phyloP scores from a whole-genome alignment of 192 early-diverging fungal genomes.

The Geranomyces michiganensis region DNA sequence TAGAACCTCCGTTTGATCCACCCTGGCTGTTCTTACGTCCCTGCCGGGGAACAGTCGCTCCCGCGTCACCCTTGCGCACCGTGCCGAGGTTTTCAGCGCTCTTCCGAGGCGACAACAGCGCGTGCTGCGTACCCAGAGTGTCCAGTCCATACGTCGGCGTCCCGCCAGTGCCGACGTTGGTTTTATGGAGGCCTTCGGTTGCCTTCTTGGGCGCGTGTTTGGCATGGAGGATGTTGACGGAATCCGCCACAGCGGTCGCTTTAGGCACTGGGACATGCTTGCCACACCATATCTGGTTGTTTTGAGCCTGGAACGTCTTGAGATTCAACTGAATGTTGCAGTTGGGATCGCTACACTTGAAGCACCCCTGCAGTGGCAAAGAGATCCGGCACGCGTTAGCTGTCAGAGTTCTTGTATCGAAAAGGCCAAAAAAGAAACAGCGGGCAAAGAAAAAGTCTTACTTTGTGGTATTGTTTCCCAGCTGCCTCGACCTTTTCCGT shows the following conservation, averaged over 20 bases:
- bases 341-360: slow-evolving; percentile 44
- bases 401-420: not conserved
- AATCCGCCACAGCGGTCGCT: slow-evolving; percentile 34
- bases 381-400: not conserved
- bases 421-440: not conserved
- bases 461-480: slow-evolving; percentile 46
- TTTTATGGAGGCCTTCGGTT: slow-evolving; percentile 44
- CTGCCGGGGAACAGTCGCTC: not conserved
- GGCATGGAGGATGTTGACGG: slow-evolving; percentile 13
- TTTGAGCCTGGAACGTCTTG: slow-evolving; percentile 48
- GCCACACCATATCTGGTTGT: slow-evolving; percentile 41
- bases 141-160: slow-evolving; percentile 38
- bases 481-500: slow-evolving; percentile 53
- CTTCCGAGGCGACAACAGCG: slow-evolving; percentile 33
- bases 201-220: slow-evolving; percentile 44
- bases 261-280: slow-evolving; percentile 46
- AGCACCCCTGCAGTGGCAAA: slow-evolving; percentile 40
- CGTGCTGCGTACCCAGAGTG: slow-evolving; percentile 40
- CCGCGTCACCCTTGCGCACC: slow-evolving; percentile 22
- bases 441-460: not conserved
- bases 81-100: slow-evolving; percentile 34
- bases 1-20: not conserved
- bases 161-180: slow-evolving; percentile 46
- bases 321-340: slow-evolving; percentile 43
- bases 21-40: not conserved